A percentile compares a stretch with the other conserved stretches of the same genome.
Conservation (phyloP, 2,329 filamentous ascomycete species). For the Rhynchosporium secalis region DNA sequence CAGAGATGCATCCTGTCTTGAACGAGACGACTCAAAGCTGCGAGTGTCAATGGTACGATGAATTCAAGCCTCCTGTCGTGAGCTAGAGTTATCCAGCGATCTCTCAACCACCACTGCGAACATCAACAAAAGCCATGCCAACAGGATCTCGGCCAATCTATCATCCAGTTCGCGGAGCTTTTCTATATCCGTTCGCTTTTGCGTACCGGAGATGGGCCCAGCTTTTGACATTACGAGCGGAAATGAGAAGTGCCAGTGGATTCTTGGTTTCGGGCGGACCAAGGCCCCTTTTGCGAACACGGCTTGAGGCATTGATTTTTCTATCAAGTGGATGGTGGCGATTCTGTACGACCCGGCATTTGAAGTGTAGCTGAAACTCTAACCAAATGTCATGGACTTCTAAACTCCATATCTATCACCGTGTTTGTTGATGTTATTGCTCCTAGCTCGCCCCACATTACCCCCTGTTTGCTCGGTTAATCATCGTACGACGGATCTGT, state of each 20-base stretch:
- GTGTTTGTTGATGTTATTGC: not conserved
- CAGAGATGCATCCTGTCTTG: conserved; percentile 17
- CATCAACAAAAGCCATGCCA: not conserved
- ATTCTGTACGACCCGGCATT: not conserved
- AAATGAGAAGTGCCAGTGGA: conserved; percentile 21
- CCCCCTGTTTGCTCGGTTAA: not conserved
- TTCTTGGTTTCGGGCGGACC: conserved; percentile 12
- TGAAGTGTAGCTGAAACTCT: not conserved
- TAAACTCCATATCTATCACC: no score
- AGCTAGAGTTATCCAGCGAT: not conserved
- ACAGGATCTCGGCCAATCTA: not conserved
- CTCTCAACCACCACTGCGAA: not conserved
- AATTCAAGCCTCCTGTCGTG: conserved; percentile 3
- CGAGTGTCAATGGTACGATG: conserved; percentile 19
- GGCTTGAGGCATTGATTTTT: not conserved
- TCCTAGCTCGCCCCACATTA: not conserved
- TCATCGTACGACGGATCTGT: not conserved
- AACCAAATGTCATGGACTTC: no score
- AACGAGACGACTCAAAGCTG: conserved; percentile 19
- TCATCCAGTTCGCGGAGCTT: not conserved
- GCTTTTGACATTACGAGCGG: conserved; percentile 15
- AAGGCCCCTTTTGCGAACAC: conserved; percentile 3
- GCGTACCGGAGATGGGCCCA: conserved; percentile 20
- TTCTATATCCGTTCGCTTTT: not conserved
- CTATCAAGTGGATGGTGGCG: no score